phyloP scores from a whole-genome alignment of 345 rosid species.

The Dimocarpus longan region DNA sequence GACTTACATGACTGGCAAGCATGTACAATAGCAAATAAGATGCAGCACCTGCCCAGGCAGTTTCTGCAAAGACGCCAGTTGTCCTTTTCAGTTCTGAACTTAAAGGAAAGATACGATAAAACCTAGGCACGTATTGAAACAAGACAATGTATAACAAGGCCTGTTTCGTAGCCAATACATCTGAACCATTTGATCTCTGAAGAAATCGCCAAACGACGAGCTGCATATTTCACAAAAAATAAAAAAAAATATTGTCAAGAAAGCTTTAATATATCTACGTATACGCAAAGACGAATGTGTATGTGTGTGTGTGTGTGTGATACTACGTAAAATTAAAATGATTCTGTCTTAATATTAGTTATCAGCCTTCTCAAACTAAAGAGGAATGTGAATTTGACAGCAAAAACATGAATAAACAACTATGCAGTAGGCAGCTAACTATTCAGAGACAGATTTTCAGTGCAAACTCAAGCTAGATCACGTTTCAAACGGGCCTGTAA shows the following conservation, averaged over 20 bases:
- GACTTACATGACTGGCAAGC: constrained; percentile 98
- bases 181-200: constrained; percentile 65
- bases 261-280: constrained; percentile 10
- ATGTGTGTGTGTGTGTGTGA: too few relatives aligned
- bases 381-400: background rate
- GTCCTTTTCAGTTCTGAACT: constrained; percentile 93
- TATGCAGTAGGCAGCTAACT: background rate
- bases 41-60: constrained; percentile 99
- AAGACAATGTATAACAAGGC: constrained; percentile 69
- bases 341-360: background rate
- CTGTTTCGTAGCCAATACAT: constrained; percentile 72
- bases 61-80: constrained; percentile 93
- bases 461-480: constrained; percentile 5
- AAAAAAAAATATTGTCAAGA: constrained; percentile 14
- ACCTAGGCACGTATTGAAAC: constrained; percentile 76
- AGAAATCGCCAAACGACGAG: constrained; percentile 89
- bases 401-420: constrained; percentile 3
- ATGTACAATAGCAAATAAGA: constrained; percentile 87
- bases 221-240: constrained; percentile 44
- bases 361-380: background rate
- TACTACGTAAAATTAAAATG: background rate
- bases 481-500: background rate
- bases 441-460: background rate
- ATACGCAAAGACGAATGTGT: too few relatives aligned
- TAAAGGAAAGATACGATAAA: constrained; percentile 67